Percentiles rank a stretch among this genome's conserved stretches.
Evolutionary conservation across 768 basidiomycete species (phyloP).

Genomic region (Auriculariales sp.): DNA sequence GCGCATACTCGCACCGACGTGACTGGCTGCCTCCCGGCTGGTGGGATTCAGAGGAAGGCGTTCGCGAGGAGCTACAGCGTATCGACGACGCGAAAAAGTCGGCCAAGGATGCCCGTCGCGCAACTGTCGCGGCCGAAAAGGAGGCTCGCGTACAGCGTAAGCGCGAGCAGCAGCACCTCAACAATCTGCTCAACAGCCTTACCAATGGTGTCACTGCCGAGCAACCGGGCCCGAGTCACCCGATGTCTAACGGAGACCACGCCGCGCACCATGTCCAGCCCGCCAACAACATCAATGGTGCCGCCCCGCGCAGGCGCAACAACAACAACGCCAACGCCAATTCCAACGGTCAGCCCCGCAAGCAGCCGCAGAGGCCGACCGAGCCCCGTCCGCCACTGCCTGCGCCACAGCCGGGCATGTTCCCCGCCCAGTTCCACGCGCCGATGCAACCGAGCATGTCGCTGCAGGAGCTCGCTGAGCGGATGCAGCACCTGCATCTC

Average conservation of each 20-base stretch:
- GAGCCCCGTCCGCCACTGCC: too few relatives aligned
- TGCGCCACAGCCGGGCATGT: too few relatives aligned
- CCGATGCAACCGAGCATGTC: neutral
- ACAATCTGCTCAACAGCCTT: too few relatives aligned
- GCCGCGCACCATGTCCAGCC: too few relatives aligned
- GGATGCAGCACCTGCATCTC: slow-evolving; percentile 1
- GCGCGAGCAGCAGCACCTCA: neutral
- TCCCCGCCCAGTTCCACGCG: neutral
- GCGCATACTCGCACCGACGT: slow-evolving; percentile 35
- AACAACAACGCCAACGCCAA: neutral
- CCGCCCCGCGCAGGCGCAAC: neutral
- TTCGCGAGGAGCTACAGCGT: neutral
- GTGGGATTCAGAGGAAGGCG: slow-evolving; percentile 16
- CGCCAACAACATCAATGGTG: too few relatives aligned
- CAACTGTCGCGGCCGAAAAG: neutral
- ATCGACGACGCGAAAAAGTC: neutral
- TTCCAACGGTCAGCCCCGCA: neutral
- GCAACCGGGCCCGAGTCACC: too few relatives aligned
- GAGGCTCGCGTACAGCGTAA: neutral
- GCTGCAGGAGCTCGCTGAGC: neutral
- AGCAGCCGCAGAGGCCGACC: neutral
- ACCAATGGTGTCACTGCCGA: too few relatives aligned
- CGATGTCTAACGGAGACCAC: too few relatives aligned
- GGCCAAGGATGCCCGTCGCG: neutral
- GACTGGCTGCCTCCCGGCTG: slow-evolving; percentile 27